Evolutionary conservation across 1,284 basidiomycete genomes (phyloP).

Genomic region (Erythrobasidium hasegawianum): DNA sequence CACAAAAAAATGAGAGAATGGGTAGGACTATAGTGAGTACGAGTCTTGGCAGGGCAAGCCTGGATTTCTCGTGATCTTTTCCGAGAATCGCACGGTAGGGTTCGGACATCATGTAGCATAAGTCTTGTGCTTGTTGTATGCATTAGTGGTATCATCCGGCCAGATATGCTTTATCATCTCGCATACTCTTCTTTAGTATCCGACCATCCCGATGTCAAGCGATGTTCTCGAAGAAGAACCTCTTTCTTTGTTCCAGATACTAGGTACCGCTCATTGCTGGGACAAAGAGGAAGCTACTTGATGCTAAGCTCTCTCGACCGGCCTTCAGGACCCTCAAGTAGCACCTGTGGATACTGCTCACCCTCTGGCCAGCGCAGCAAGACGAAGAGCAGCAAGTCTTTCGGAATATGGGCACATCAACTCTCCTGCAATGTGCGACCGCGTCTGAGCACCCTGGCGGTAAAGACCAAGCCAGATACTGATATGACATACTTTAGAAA

Average conservation of each 20-base stretch:
- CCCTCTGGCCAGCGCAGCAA: constrained; percentile 21
- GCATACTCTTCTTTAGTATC: neutral
- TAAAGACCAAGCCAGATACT: neutral
- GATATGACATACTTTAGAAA: constrained; percentile 42
- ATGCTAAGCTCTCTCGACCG: too few species aligned
- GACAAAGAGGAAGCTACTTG: too few species aligned
- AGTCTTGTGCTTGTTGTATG: neutral
- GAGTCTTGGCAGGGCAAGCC: constrained; percentile 18
- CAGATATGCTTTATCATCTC: too few species aligned
- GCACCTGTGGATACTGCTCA: constrained; percentile 36
- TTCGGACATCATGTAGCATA: constrained; percentile 5
- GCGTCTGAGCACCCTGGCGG: neutral
- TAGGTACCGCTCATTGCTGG: constrained; percentile 7
- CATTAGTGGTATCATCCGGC: too few species aligned
- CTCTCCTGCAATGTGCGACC: constrained; percentile 25
- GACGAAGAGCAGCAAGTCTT: constrained; percentile 24
- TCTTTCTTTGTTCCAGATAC: constrained; percentile 28
- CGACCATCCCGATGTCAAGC: constrained; percentile 1
- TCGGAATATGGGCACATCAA: constrained; percentile 36
- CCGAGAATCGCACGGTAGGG: neutral
- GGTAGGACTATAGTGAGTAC: constrained; percentile 12
- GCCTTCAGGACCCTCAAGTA: constrained; percentile 24
- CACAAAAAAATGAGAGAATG: neutral
- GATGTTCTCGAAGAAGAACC: constrained; percentile 16
- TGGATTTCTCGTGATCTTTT: constrained; percentile 12